Conservation (phyloP, 2,329 filamentous ascomycete genomes). For the Madurella fahalii region DNA sequence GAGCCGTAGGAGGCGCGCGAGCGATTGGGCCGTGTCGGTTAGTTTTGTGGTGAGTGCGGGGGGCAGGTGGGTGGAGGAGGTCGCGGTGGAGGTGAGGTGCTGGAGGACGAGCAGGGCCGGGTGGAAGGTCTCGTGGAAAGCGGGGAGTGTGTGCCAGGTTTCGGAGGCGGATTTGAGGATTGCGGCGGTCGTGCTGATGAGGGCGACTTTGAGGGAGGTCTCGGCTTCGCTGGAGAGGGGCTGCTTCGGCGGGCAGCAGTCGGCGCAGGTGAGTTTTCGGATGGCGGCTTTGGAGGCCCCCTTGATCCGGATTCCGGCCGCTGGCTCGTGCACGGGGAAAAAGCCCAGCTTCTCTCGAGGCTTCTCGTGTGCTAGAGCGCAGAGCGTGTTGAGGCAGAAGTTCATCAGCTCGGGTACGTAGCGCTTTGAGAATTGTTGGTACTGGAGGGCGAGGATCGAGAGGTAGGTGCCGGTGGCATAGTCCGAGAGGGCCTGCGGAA, state of each 20-base stretch:
- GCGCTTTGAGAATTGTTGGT: constrained; percentile 77
- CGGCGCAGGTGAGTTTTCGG: constrained; percentile 56
- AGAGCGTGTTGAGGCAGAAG: constrained; percentile 72
- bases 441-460: constrained; percentile 74
- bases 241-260: constrained; percentile 47
- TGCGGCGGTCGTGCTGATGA: constrained; percentile 59
- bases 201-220: constrained; percentile 47
- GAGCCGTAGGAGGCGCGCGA: constrained; percentile 54
- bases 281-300: constrained; percentile 38
- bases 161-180: constrained; percentile 66
- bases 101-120: constrained; percentile 57
- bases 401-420: constrained; percentile 87
- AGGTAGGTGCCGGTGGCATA: constrained; percentile 72
- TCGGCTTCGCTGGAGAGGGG: constrained; percentile 30
- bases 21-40: constrained; percentile 41
- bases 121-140: constrained; percentile 75
- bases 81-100: constrained; percentile 55
- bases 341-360: constrained; percentile 44
- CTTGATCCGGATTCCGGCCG: constrained; percentile 47
- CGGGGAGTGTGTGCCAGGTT: constrained; percentile 67
- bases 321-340: constrained; percentile 60
- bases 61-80: constrained; percentile 49
- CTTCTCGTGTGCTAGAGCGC: constrained; percentile 57
- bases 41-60: constrained; percentile 37
- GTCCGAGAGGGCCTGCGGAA: constrained; percentile 61